Evolutionary conservation across 495 filamentous ascomycete genomes (phyloP), one percentile per base, ranked within the genome.

Genomic region (Friedmanniomyces simplex): DNA sequence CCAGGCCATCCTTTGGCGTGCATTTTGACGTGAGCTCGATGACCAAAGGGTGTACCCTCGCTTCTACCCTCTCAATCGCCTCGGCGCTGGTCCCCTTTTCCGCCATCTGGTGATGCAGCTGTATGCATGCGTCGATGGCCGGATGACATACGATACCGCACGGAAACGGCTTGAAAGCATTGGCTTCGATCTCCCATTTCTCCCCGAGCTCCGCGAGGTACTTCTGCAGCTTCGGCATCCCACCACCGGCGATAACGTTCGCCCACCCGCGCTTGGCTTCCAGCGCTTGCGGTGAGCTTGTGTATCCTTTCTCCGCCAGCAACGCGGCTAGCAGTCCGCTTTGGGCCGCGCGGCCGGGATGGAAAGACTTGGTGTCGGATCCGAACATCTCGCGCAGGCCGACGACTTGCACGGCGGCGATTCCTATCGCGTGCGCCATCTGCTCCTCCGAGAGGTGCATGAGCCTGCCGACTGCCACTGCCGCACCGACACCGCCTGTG

Each of bases 111-210:
- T 65, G 57, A 57, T 74, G 69, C 30, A 79, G 50, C 61, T 74
- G 72, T 11, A 74, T 69, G 52, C 72, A 75, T 5, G 63, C 78
- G 60, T 80, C 78, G 63, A 80, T 80, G 10, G 73, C 68, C 1
- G 77, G 76, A 59, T 82, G 79, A 28, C 78, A 75, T 13, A 80
- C 76, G 64, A 82, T 80, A 5, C 76, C 79, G 63, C 78, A 80
- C 8, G 77, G 77, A 56, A 74, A 82, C 0, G 76, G 78, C 64
- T 81, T 80, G 66, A 80, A 80, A 4, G 72, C 72, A 58, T 80
- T 80, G 53, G 67, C 67, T 62, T 71, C 65, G 14, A 77, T 74
- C 68, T 81, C 76, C 78, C 77, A 81, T 28, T 59, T 57, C 25
- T 64, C 48, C 1, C 66, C 70, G 6, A 66, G 62, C 55, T 71